Percentiles rank a stretch among this genome's conserved stretches.
phyloP scores from a whole-genome alignment of 192 early-diverging fungal species.

The Helicostylum pulchrum region DNA sequence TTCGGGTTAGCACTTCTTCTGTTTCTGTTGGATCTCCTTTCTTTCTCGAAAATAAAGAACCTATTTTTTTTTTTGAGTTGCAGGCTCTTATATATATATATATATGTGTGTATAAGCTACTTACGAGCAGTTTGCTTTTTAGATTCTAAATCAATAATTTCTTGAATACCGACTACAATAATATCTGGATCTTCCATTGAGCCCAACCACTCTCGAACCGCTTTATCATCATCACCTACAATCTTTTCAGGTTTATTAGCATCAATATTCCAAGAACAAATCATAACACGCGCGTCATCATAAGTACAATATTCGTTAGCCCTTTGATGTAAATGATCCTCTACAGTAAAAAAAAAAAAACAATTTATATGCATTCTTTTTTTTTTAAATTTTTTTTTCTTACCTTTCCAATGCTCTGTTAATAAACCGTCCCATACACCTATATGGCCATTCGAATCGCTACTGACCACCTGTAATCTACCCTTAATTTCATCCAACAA shows the following conservation, averaged over 20 bases:
- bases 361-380: not conserved
- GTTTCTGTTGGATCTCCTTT: conserved; percentile 49
- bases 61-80: conserved; percentile 20
- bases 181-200: conserved; percentile 65
- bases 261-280: conserved; percentile 94
- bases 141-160: conserved; percentile 81
- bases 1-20: conserved; percentile 57
- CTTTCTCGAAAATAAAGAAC: conserved; percentile 55
- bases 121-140: conserved; percentile 77
- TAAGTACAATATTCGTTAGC: conserved; percentile 62
- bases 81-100: not conserved
- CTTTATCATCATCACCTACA: conserved; percentile 53
- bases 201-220: conserved; percentile 44
- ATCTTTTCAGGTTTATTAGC: conserved; percentile 81
- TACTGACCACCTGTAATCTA: conserved; percentile 56
- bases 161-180: conserved; percentile 82
- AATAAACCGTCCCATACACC: conserved; percentile 79
- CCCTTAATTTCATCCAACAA: conserved; percentile 27
- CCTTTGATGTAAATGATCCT: conserved; percentile 57
- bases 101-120: conserved; percentile 14
- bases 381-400: conserved; percentile 8
- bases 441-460: conserved; percentile 61
- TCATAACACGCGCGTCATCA: conserved; percentile 65
- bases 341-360: conserved; percentile 23
- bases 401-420: conserved; percentile 63